Conservation (phyloP, 1,139 yeast species). For the Suhomyces taliae region DNA sequence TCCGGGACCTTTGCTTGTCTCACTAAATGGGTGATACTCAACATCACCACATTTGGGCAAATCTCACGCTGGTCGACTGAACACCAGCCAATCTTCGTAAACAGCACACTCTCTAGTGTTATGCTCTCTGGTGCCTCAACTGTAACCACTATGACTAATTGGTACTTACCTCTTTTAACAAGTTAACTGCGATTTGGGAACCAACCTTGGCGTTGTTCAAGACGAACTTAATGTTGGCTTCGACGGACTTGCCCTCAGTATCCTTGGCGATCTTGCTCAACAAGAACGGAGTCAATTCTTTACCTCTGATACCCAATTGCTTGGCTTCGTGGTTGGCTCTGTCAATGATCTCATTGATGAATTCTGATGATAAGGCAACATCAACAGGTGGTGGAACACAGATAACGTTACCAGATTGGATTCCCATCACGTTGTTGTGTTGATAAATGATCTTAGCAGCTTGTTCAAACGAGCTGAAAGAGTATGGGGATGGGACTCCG, state of each 20-base stretch:
- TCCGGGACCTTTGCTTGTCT: no score
- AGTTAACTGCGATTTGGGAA: slow-evolving; percentile 60
- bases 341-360: slow-evolving; percentile 57
- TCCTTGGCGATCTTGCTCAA: slow-evolving; percentile 61
- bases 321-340: slow-evolving; percentile 61
- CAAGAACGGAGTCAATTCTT: slow-evolving; percentile 76
- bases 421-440: slow-evolving; percentile 51
- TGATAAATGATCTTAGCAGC: slow-evolving; percentile 64
- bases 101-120: no score
- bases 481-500: slow-evolving; percentile 69
- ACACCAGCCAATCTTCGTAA: no score
- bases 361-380: slow-evolving; percentile 54
- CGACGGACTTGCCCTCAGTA: slow-evolving; percentile 70
- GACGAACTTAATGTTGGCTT: slow-evolving; percentile 74
- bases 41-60: no score
- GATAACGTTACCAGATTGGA: slow-evolving; percentile 69
- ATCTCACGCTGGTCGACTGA: no score
- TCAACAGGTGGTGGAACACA: slow-evolving; percentile 81
- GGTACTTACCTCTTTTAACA: slow-evolving; percentile 36
- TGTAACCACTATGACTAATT: no score
- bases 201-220: slow-evolving; percentile 73
- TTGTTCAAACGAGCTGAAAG: slow-evolving; percentile 48
- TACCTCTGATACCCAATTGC: slow-evolving; percentile 59
- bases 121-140: no score
- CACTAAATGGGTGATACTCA: no score